Evolutionary conservation across 768 basidiomycete genomes (phyloP).

Genomic region (Amanita rubescens): DNA sequence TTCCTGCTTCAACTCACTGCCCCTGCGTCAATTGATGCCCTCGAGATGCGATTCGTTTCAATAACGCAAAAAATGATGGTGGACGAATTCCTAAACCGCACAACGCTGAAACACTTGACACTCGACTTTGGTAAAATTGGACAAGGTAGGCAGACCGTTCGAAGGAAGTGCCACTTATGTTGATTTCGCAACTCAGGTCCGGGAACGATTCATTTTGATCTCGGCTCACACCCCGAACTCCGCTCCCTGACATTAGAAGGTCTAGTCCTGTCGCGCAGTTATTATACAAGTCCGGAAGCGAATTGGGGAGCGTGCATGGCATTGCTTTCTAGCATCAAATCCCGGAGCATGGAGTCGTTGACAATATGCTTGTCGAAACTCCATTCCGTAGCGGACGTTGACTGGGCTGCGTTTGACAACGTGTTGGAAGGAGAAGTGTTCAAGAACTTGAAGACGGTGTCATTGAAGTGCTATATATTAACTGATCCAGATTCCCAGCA

Average conservation of each 20-base stretch:
- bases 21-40: not conserved
- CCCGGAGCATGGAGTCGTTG: not conserved
- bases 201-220: not conserved
- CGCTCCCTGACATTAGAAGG: slow-evolving; percentile 3
- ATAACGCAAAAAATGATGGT: not conserved
- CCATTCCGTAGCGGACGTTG: not conserved
- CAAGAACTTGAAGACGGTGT: not conserved
- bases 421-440: not conserved
- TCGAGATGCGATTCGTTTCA: not conserved
- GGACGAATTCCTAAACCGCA: not conserved
- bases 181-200: not conserved
- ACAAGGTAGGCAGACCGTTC: not conserved
- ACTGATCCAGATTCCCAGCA: not conserved
- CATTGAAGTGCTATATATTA: not conserved
- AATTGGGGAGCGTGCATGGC: not conserved
- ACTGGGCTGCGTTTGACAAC: slow-evolving; percentile 1
- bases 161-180: not conserved
- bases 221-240: slow-evolving; percentile 1
- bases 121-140: slow-evolving; percentile 2
- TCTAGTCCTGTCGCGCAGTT: not conserved
- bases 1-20: not conserved
- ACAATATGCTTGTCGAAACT: not conserved
- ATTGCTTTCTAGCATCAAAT: slow-evolving; percentile 1
- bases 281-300: not conserved
- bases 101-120: slow-evolving; percentile 1